Evolutionary conservation across 1,284 basidiomycete genomes (phyloP).

Genomic region (Ceratobasidium sp.): DNA sequence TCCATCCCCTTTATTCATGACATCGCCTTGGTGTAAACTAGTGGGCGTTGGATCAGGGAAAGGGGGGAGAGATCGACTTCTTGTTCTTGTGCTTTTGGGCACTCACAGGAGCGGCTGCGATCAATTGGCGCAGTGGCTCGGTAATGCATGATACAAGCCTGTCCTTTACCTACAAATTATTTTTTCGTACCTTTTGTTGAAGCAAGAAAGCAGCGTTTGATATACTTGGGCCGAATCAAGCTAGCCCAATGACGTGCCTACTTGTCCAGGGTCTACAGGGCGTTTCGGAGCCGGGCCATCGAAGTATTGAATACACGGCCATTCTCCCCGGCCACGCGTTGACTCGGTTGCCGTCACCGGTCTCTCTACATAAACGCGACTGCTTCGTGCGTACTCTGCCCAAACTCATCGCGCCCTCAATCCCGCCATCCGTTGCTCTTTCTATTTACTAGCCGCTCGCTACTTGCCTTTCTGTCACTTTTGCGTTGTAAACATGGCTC

Average conservation of each 20-base stretch:
- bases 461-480: not conserved
- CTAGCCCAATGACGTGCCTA: slow-evolving; percentile 20
- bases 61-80: slow-evolving; percentile 73
- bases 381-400: not conserved
- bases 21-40: slow-evolving; percentile 63
- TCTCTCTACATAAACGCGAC: slow-evolving; percentile 20
- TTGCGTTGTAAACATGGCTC: slow-evolving; percentile 11
- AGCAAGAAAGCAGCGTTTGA: not conserved
- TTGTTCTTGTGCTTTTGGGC: slow-evolving; percentile 36
- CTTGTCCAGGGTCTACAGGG: not conserved
- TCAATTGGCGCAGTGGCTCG: slow-evolving; percentile 28
- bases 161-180: slow-evolving; percentile 19
- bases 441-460: not conserved
- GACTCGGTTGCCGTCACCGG: not conserved
- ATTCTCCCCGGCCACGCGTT: slow-evolving; percentile 26
- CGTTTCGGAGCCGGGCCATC: slow-evolving; percentile 26
- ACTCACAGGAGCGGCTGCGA: slow-evolving; percentile 37
- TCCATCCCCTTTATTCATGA: slow-evolving; percentile 80
- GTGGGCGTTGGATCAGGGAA: slow-evolving; percentile 85
- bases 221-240: not conserved
- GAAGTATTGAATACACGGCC: slow-evolving; percentile 10
- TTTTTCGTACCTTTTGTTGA: not conserved
- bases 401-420: slow-evolving; percentile 10
- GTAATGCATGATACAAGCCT: slow-evolving; percentile 35
- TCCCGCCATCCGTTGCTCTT: not conserved